phyloP scores from a whole-genome alignment of 148 eudicot species.

The Heliamphora exappendiculata region DNA sequence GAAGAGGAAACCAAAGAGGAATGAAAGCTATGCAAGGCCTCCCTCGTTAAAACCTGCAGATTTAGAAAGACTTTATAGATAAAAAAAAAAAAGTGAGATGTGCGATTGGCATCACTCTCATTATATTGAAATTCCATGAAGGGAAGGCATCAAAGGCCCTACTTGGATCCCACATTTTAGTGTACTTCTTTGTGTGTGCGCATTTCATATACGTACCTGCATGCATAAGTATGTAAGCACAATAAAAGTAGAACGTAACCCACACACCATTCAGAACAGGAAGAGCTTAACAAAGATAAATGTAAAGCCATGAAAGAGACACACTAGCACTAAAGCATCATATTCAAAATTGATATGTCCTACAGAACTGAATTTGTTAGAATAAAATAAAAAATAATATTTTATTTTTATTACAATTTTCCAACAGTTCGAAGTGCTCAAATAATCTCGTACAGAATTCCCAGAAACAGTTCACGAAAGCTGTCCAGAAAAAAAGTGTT shows the following conservation, averaged over 20 bases:
- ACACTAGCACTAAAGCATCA: not conserved
- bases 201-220: too few species aligned
- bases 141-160: not conserved
- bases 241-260: too few species aligned
- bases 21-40: not conserved
- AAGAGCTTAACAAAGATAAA: not conserved
- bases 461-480: too few species aligned
- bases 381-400: not conserved
- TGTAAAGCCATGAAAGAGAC: not conserved
- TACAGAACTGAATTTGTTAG: not conserved
- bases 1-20: not conserved
- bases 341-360: not conserved
- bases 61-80: not conserved
- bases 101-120: too few species aligned
- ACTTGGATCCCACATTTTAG: not conserved
- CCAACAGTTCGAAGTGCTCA: too few species aligned
- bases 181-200: not conserved
- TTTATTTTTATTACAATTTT: too few species aligned
- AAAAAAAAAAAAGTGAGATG: not conserved
- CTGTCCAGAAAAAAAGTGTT: too few species aligned
- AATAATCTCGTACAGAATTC: too few species aligned
- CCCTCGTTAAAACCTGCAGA: slow-evolving; percentile 3
- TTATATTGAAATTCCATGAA: not conserved
- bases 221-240: too few species aligned
- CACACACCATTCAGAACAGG: not conserved